A percentile compares a stretch with the other conserved stretches of the same genome.
phyloP scores from a whole-genome alignment of 192 early-diverging fungal species.

The Coemansia reversa region DNA sequence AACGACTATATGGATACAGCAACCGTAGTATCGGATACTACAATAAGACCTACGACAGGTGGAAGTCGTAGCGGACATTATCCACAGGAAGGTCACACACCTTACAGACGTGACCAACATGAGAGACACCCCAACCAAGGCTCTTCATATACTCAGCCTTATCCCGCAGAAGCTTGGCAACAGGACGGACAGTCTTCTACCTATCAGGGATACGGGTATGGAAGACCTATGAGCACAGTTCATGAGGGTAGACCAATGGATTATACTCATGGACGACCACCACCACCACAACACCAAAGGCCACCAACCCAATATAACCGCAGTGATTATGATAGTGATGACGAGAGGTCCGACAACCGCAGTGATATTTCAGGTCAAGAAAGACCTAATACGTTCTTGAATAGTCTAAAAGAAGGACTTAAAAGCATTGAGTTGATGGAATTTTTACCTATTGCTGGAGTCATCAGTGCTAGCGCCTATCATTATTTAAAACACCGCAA shows the following conservation, averaged over 20 bases:
- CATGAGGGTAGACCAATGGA: constrained; percentile 2
- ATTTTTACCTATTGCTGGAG: constrained; percentile 28
- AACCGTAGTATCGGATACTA: constrained; percentile 10
- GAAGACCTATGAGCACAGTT: constrained; percentile 17
- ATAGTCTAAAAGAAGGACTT: constrained; percentile 36
- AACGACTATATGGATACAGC: constrained; percentile 16
- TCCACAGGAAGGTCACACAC: neutral
- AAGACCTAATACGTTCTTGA: constrained; percentile 19
- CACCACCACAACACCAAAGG: neutral
- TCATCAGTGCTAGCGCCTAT: constrained; percentile 33
- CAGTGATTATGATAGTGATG: constrained; percentile 5
- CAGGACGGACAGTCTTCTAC: neutral
- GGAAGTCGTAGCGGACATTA: neutral
- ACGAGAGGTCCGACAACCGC: constrained; percentile 20
- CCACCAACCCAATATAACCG: constrained; percentile 13
- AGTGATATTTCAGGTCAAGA: constrained; percentile 17
- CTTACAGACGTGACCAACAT: too few species aligned
- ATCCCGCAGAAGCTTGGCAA: neutral
- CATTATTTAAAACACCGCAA: constrained; percentile 27
- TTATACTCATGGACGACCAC: neutral
- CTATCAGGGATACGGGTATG: constrained; percentile 6
- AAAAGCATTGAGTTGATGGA: constrained; percentile 23
- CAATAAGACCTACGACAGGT: neutral
- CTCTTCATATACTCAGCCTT: too few species aligned
- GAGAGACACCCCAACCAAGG: too few species aligned